Conservation (phyloP, 768 basidiomycete species). For the Zangia roseola region DNA sequence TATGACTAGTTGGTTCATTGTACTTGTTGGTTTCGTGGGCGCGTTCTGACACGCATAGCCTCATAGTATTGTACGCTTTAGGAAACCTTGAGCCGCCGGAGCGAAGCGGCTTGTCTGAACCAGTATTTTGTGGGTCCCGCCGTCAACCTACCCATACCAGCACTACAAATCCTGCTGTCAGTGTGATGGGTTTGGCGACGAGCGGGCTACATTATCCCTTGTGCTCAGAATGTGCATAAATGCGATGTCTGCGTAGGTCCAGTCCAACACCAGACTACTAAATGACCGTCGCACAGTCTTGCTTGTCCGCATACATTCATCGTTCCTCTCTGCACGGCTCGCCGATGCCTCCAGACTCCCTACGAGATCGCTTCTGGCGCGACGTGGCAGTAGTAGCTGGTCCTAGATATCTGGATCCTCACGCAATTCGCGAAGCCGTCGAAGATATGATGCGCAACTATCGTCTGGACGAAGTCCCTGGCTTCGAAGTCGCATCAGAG, state of each 20-base stretch:
- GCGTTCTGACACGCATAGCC: slow-evolving; percentile 3
- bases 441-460: slow-evolving; percentile 25
- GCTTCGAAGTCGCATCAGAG: slow-evolving; percentile 4
- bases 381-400: slow-evolving; percentile 16
- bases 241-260: not conserved
- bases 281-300: not conserved
- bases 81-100: slow-evolving; percentile 12
- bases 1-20: too few relatives aligned
- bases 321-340: not conserved
- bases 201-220: not conserved
- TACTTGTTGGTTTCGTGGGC: not conserved
- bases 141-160: not conserved
- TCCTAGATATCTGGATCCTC: slow-evolving; percentile 9
- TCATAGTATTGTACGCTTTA: slow-evolving; percentile 16
- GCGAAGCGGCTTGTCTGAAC: slow-evolving; percentile 8
- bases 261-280: not conserved
- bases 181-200: not conserved
- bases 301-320: slow-evolving; percentile 2
- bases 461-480: slow-evolving; percentile 18
- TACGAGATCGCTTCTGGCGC: slow-evolving; percentile 28
- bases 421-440: slow-evolving; percentile 18
- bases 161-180: not conserved
- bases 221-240: slow-evolving; percentile 9
- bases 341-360: slow-evolving; percentile 14
- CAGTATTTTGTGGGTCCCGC: slow-evolving; percentile 21